A percentile compares a stretch with the other conserved stretches of the same genome.
Conservation (phyloP, 768 basidiomycete species). For the Serendipita indica region DNA sequence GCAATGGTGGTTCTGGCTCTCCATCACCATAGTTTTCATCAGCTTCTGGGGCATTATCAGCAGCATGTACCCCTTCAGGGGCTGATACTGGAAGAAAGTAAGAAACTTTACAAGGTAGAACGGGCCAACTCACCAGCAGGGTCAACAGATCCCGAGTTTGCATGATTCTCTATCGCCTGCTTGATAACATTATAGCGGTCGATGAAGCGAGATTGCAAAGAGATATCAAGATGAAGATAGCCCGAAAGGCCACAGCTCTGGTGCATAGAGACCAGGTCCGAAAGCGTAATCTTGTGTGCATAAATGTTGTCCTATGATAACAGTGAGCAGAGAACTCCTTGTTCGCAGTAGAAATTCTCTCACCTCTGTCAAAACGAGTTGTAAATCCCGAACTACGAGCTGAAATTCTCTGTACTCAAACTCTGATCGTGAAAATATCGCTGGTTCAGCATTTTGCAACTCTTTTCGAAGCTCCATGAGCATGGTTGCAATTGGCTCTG, state of each 20-base stretch:
- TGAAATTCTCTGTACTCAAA: constrained; percentile 7
- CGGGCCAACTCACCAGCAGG: background rate
- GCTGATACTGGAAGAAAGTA: background rate
- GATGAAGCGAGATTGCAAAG: constrained; percentile 10
- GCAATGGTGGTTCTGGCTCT: background rate
- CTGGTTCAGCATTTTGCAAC: background rate
- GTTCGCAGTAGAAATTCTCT: background rate
- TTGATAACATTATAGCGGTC: constrained; percentile 11
- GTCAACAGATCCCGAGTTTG: background rate
- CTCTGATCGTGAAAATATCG: background rate
- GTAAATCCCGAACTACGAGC: background rate
- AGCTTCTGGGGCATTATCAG: background rate
- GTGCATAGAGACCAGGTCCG: constrained; percentile 10
- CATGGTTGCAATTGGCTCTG: constrained; percentile 4
- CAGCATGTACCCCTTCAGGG: background rate
- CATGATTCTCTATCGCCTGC: background rate
- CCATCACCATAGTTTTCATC: background rate
- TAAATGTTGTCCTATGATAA: constrained; percentile 12
- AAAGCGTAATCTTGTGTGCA: constrained; percentile 10
- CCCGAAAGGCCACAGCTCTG: constrained; percentile 11
- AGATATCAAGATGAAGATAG: constrained; percentile 10
- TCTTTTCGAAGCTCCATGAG: background rate
- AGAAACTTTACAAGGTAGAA: background rate
- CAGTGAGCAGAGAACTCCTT: background rate
- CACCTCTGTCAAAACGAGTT: constrained; percentile 11